Base-by-base conservation (phyloP, 805 yeast species). In the Metschnikowia lochheadii region DNA sequence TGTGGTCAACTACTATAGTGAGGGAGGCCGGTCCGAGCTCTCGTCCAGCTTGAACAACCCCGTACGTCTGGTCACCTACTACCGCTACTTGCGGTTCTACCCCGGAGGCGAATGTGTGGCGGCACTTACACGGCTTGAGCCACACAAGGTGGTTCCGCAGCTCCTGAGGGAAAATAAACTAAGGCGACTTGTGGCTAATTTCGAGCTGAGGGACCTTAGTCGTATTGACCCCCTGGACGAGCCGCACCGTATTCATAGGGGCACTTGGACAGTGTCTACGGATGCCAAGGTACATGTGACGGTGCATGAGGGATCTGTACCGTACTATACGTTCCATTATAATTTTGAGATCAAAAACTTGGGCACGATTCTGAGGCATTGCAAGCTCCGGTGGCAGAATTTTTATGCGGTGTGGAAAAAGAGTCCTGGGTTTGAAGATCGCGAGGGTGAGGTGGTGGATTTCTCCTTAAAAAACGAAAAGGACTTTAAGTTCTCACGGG, bases 51-150 rank as follows among this genome's bases (percentile, higher is more conserved):
- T 94, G 85, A 67, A 77, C 40, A 81, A 82, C 53, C 97, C 97
- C 1, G 80, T 87, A 18, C 82, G 88, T 57, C 82, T 89, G 63
- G 87, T 92, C 38, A 88, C 97, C 0, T 92, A 92, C 63, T 92
- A 89, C 63, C 72, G 99, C 55, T 94, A 90, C 65, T 67, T 85
- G 34, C 74, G 97, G 54, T 90, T 92, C 61, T 87, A 77, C 63
- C 84, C 84, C 0, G 86, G 87, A 61, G 97, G 98, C 0, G 70
- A 78, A 1, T 85, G 89, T 52, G 68, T 87, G 40, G 81, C 86
- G 61, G 75, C 87, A 29, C 75, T 89, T 26, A 80, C 95, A 0
- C 78, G 85, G 3, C 75, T 81, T 49, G 92, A 87, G 59, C 98
- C 98, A 0, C 63, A 66, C 2, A 65, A 69, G 40, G 83, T 90